A percentile compares a stretch with the other conserved stretches of the same genome.
Conservation (phyloP, 331 rosid genomes). For the Erythrophleum ivorense region DNA sequence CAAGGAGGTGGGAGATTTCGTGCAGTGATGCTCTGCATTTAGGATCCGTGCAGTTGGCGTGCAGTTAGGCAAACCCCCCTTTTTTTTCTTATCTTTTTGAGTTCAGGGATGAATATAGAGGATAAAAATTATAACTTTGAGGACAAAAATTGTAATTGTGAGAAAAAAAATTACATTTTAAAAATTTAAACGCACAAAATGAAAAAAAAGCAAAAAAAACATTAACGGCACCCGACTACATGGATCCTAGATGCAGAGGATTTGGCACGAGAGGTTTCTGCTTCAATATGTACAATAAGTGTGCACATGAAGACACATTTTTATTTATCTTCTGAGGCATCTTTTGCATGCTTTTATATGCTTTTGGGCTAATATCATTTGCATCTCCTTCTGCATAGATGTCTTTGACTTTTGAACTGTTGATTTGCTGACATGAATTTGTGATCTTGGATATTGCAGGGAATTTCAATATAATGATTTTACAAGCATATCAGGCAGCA, state of each 20-base stretch:
- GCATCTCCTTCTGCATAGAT: conserved; percentile 16
- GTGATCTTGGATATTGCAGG: conserved; percentile 58
- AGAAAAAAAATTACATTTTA: too few species aligned
- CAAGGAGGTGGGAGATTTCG: not conserved
- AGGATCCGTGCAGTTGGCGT: too few species aligned
- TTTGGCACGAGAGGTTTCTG: not conserved
- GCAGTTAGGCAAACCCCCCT: too few species aligned
- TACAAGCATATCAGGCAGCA: conserved; percentile 62
- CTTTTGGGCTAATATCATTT: not conserved
- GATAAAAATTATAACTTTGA: too few species aligned
- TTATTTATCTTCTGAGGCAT: conserved; percentile 9
- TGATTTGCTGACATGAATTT: conserved; percentile 35
- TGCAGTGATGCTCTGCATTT: too few species aligned
- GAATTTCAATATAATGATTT: conserved; percentile 71
- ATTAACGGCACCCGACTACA: too few species aligned
- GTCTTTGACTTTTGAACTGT: conserved; percentile 3
- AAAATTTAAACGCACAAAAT: too few species aligned
- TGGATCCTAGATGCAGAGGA: too few species aligned
- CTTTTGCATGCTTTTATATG: conserved; percentile 5
- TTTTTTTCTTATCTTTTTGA: too few species aligned
- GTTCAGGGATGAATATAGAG: too few species aligned
- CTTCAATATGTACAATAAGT: not conserved
- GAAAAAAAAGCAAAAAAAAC: too few species aligned
- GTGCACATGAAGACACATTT: not conserved
- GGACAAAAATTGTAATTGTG: too few species aligned